Conservation (phyloP, 1,284 basidiomycete genomes). For the Flammula alnicola region DNA sequence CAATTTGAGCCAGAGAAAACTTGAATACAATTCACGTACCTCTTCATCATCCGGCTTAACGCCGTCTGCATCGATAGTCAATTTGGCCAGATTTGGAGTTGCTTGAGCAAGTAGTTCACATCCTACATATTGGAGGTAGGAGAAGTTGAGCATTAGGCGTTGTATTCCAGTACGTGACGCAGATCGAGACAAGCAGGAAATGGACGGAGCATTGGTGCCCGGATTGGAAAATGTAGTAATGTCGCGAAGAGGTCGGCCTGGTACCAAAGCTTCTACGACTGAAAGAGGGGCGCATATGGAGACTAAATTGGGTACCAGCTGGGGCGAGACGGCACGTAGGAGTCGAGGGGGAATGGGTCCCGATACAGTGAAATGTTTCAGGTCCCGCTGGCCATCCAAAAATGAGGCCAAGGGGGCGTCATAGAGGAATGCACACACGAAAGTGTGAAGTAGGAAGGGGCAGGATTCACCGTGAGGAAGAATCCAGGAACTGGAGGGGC, state of each 20-base stretch:
- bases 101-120: constrained; percentile 21
- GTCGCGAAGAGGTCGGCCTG: constrained; percentile 25
- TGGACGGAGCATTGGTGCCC: constrained; percentile 10
- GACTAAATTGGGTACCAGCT: constrained; percentile 19
- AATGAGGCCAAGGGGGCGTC: constrained; percentile 21
- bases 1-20: neutral
- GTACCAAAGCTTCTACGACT: constrained; percentile 21
- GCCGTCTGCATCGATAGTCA: constrained; percentile 25
- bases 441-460: constrained; percentile 25
- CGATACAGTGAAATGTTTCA: constrained; percentile 19
- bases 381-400: constrained; percentile 17
- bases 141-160: constrained; percentile 23
- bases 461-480: constrained; percentile 20
- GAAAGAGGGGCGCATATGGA: constrained; percentile 24
- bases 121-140: constrained; percentile 20
- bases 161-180: constrained; percentile 21
- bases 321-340: constrained; percentile 7
- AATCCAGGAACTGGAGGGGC: constrained; percentile 25
- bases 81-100: constrained; percentile 19
- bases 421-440: constrained; percentile 21
- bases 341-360: neutral
- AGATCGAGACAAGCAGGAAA: constrained; percentile 24
- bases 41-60: constrained; percentile 26
- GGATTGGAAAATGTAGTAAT: constrained; percentile 18
- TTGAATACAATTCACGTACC: constrained; percentile 11